phyloP scores from a whole-genome alignment of 2,329 filamentous ascomycete genomes.

The Alternaria incomplexa region DNA sequence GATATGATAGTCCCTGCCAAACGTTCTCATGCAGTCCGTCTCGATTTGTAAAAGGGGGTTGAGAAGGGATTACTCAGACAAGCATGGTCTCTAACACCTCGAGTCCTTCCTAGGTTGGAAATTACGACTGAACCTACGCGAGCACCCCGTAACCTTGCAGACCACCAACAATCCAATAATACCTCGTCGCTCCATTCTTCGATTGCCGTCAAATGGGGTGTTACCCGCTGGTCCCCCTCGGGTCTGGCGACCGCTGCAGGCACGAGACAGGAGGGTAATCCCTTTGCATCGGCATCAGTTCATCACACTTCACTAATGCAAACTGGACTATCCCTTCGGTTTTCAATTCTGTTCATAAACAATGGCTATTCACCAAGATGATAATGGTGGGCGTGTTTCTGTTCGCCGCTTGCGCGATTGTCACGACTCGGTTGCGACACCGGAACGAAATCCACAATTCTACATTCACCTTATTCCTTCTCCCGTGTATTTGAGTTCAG shows the following conservation, averaged over 20 bases:
- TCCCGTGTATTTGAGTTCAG: neutral
- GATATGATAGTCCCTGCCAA: neutral
- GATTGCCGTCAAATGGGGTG: neutral
- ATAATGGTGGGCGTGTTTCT: neutral
- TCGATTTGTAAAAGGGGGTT: neutral
- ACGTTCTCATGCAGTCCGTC: neutral
- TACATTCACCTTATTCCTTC: neutral
- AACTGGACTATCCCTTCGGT: neutral
- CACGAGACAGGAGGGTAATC: neutral
- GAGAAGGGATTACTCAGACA: neutral
- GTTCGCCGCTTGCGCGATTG: neutral
- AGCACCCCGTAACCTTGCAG: neutral
- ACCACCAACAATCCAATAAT: neutral
- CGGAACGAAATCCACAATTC: neutral
- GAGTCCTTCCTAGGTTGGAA: neutral
- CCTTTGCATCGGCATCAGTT: neutral
- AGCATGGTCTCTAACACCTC: neutral
- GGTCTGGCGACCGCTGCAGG: neutral
- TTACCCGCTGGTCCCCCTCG: neutral
- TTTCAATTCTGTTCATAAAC: neutral
- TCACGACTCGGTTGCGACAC: neutral
- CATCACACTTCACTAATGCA: neutral
- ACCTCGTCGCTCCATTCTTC: neutral
- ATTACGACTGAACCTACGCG: neutral
- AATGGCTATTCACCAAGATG: neutral